Evolutionary conservation across 2,329 filamentous ascomycete species (phyloP).

Genomic region (Sporothrix schenckii): DNA sequence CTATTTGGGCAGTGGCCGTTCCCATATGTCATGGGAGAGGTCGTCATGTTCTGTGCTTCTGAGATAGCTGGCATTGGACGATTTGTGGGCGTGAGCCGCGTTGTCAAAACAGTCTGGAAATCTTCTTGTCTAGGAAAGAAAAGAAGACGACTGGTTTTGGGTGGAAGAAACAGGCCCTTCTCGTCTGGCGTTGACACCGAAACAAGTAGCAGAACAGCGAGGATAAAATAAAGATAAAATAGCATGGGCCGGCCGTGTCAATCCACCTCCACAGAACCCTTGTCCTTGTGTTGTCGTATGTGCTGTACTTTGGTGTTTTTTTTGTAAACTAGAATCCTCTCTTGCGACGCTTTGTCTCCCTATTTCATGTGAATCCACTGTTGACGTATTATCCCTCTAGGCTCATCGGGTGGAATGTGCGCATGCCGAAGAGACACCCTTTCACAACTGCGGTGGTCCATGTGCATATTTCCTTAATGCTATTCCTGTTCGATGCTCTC

Average conservation of each 20-base stretch:
- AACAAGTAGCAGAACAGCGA: neutral
- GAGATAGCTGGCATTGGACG: neutral
- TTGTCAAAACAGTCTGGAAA: neutral
- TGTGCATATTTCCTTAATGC: neutral
- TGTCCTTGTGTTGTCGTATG: neutral
- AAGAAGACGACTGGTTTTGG: neutral
- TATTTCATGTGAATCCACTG: neutral
- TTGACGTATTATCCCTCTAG: constrained; percentile 5
- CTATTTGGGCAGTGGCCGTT: constrained; percentile 3
- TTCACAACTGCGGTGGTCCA: neutral
- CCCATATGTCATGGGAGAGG: neutral
- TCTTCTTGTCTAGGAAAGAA: neutral
- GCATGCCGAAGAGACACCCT: neutral
- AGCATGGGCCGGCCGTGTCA: constrained; percentile 1
- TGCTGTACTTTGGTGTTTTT: neutral
- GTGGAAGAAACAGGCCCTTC: constrained; percentile 8
- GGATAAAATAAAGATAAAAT: neutral
- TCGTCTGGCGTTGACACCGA: constrained; percentile 22
- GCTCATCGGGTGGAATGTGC: constrained; percentile 9
- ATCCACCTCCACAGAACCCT: constrained; percentile 2
- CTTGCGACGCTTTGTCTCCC: neutral
- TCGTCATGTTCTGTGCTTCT: neutral
- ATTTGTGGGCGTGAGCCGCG: neutral
- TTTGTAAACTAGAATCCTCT: neutral
- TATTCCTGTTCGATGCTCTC: constrained; percentile 9